These are phyloP conservation scores for Cylindrodendrum hubeiense DNA, from an alignment of 2,329 filamentous ascomycete genomes.

Conservation along the genomic window DNA sequence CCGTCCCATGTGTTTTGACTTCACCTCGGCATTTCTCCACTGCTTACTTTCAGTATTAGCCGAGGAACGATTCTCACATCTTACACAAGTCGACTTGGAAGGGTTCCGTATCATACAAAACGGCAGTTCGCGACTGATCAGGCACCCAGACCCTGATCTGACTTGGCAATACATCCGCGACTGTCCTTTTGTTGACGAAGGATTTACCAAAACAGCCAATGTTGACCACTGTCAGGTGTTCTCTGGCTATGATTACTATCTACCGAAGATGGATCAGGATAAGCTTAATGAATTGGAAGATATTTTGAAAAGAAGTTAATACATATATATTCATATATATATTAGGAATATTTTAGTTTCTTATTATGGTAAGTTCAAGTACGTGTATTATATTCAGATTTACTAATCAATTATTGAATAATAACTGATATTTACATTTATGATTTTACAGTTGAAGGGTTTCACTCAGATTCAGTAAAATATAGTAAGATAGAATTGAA, in stretches of 20 bases:
- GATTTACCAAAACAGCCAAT: background rate
- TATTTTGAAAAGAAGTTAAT: background rate
- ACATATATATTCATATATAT: too few relatives aligned
- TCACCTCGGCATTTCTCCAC: background rate
- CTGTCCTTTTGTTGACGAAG: constrained; percentile 3
- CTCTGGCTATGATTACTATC: background rate
- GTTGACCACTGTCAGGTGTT: background rate
- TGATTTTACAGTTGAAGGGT: too few relatives aligned
- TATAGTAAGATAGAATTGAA: too few relatives aligned
- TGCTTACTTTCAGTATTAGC: background rate
- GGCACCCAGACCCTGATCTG: background rate
- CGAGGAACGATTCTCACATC: background rate
- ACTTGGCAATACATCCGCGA: background rate
- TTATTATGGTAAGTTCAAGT: too few relatives aligned
- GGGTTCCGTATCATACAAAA: constrained; percentile 4
- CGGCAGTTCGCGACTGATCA: background rate
- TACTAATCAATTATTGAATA: too few relatives aligned
- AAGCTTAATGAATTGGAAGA: background rate
- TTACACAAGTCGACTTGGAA: background rate
- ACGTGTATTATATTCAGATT: too few relatives aligned
- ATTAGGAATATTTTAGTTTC: too few relatives aligned
- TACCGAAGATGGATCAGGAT: background rate
- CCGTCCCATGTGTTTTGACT: constrained; percentile 4
- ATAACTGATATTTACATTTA: too few relatives aligned
- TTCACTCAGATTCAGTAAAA: too few relatives aligned